phyloP scores from a whole-genome alignment of 306 rosid genomes.

The Glycine latifolia region DNA sequence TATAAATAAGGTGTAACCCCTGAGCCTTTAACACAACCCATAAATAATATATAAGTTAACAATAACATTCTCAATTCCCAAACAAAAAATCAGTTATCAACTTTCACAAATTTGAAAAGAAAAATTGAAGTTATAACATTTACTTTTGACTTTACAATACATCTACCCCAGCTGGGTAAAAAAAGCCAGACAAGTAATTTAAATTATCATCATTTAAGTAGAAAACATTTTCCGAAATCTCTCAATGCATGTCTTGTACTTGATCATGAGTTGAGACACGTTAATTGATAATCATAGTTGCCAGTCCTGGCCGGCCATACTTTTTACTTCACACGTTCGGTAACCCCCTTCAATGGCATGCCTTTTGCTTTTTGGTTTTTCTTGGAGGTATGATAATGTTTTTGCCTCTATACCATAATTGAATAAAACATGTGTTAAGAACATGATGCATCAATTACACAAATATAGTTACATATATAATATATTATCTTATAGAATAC shows the following conservation, averaged over 20 bases:
- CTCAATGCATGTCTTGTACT: constrained; percentile 50
- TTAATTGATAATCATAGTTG: constrained; percentile 25
- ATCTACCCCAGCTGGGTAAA: neutral
- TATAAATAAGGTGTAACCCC: too few relatives aligned
- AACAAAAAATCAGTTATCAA: too few relatives aligned
- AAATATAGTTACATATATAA: neutral
- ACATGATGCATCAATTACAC: neutral
- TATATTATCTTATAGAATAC: too few relatives aligned
- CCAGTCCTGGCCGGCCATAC: constrained; percentile 17
- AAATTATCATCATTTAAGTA: constrained; percentile 33
- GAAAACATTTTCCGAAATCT: constrained; percentile 52
- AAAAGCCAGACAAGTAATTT: neutral
- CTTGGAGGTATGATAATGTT: neutral
- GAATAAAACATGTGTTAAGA: constrained; percentile 13
- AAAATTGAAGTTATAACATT: too few relatives aligned
- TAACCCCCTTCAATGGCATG: constrained; percentile 49
- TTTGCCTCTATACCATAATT: constrained; percentile 38
- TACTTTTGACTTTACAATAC: too few relatives aligned
- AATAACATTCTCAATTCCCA: too few relatives aligned
- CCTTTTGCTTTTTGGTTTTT: constrained; percentile 40
- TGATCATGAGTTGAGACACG: constrained; percentile 1
- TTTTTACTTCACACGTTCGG: constrained; percentile 45
- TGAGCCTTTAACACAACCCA: too few relatives aligned
- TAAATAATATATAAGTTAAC: too few relatives aligned
- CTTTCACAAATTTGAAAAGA: too few relatives aligned